These are phyloP conservation scores for Penicillium daleae DNA, from an alignment of 495 filamentous ascomycete species.

Conservation along the genomic window DNA sequence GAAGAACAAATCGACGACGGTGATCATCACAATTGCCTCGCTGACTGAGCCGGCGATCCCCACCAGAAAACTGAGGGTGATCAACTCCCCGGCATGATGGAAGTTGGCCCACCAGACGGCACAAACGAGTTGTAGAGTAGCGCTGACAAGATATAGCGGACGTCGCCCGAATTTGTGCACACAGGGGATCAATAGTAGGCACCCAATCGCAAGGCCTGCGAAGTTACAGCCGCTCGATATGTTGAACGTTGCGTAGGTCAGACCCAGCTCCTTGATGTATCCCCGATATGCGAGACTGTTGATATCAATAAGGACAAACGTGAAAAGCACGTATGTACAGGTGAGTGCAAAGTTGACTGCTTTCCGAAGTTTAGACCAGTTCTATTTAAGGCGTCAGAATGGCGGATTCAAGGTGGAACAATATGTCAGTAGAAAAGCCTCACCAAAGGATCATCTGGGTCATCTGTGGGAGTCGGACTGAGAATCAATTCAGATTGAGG, in stretches of 20 bases:
- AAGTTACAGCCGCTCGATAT: conserved; percentile 34
- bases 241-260: conserved; percentile 34
- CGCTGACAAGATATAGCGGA: conserved; percentile 41
- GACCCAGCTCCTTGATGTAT: conserved; percentile 31
- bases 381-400: conserved; percentile 13
- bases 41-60: conserved; percentile 36
- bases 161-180: conserved; percentile 46
- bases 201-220: conserved; percentile 38
- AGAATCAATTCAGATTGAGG: conserved; percentile 16
- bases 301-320: conserved; percentile 33
- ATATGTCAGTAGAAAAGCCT: background rate
- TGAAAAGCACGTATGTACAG: conserved; percentile 37
- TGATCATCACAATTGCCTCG: conserved; percentile 47
- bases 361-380: conserved; percentile 34
- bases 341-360: conserved; percentile 38
- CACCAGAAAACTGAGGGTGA: conserved; percentile 29
- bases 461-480: conserved; percentile 24
- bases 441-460: conserved; percentile 31
- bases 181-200: conserved; percentile 42
- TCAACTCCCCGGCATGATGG: conserved; percentile 31
- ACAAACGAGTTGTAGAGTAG: conserved; percentile 31
- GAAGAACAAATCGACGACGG: conserved; percentile 47
- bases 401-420: background rate
- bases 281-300: conserved; percentile 31
- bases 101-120: conserved; percentile 32